Conservation (phyloP, 2,329 filamentous ascomycete species). For the Colletotrichum lini region DNA sequence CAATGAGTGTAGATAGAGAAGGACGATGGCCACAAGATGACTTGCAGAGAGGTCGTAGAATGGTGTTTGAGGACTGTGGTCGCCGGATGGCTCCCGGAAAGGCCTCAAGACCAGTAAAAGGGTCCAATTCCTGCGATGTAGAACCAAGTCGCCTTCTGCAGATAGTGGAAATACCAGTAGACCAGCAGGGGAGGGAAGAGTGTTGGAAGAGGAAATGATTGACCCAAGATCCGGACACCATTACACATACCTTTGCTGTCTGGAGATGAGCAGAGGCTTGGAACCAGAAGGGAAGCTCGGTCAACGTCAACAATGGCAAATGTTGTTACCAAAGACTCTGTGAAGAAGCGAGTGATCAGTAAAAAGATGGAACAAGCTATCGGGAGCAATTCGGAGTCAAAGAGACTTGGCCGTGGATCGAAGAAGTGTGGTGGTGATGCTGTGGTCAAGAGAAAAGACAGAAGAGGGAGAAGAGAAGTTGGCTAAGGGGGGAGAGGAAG, state of each 20-base stretch:
- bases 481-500: slow-evolving; percentile 43
- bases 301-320: slow-evolving; percentile 54
- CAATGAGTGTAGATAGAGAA: neutral
- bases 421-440: slow-evolving; percentile 58
- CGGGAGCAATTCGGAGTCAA: slow-evolving; percentile 63
- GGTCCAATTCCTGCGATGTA: neutral
- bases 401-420: slow-evolving; percentile 56
- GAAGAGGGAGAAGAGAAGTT: slow-evolving; percentile 47
- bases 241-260: slow-evolving; percentile 35
- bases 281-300: slow-evolving; percentile 36
- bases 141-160: neutral
- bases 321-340: slow-evolving; percentile 67
- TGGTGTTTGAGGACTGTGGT: neutral
- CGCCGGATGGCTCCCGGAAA: neutral
- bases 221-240: slow-evolving; percentile 7
- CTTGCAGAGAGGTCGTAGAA: too few species aligned
- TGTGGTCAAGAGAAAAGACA: slow-evolving; percentile 51
- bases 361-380: slow-evolving; percentile 73
- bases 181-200: too few species aligned
- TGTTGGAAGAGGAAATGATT: neutral
- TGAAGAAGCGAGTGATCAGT: slow-evolving; percentile 69
- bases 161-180: neutral
- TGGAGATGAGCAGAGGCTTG: slow-evolving; percentile 46
- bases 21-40: too few species aligned
- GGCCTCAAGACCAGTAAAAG: neutral